Conservation (phyloP, 129 eudicot species). For the Flaveria brownii region DNA sequence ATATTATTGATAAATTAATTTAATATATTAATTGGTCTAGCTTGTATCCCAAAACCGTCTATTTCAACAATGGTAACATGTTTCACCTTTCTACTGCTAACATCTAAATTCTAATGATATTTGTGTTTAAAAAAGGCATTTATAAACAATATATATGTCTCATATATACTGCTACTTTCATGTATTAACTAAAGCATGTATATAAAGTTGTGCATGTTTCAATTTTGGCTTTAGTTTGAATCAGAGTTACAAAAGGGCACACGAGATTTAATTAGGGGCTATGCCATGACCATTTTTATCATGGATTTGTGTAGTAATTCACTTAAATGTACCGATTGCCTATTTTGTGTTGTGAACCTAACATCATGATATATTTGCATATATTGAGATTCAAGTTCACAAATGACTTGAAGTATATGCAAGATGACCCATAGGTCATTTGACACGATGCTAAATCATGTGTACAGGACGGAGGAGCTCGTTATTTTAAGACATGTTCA, state of each 20-base stretch:
- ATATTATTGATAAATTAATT: neutral
- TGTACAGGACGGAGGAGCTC: neutral
- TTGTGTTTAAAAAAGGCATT: neutral
- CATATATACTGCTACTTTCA: neutral
- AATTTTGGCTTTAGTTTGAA: constrained; percentile 4
- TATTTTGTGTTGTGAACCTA: constrained; percentile 12
- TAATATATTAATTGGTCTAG: neutral
- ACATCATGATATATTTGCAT: constrained; percentile 23
- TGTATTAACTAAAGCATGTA: constrained; percentile 16
- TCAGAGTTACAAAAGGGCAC: neutral
- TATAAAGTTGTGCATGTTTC: neutral
- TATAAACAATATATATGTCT: neutral
- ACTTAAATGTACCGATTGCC: constrained; percentile 4
- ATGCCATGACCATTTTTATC: constrained; percentile 12
- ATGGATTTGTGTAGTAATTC: constrained; percentile 19
- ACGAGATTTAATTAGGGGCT: neutral
- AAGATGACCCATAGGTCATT: constrained; percentile 19
- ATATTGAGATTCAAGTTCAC: constrained; percentile 7
- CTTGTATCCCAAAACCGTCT: neutral
- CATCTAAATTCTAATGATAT: neutral
- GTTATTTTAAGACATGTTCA: neutral
- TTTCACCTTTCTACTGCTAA: neutral
- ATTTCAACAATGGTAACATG: neutral
- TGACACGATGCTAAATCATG: constrained; percentile 3
- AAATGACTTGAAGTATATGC: constrained; percentile 26